Conservation (phyloP, 2,329 filamentous ascomycete genomes). For the Trichoderma sp. region DNA sequence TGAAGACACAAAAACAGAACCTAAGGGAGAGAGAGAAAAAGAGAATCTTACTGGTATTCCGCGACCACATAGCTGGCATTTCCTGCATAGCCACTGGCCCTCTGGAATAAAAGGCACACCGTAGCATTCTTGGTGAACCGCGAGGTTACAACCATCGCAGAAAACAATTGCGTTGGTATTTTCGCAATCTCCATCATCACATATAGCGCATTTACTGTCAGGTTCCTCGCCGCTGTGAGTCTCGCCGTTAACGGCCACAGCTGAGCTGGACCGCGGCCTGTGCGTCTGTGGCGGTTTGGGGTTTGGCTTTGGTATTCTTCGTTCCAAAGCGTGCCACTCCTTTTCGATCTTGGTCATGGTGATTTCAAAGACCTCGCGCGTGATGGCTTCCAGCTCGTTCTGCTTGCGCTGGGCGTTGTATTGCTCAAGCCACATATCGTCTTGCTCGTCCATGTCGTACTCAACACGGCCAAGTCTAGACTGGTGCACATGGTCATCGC, state of each 20-base stretch:
- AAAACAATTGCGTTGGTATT: slow-evolving; percentile 99
- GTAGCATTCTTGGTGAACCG: slow-evolving; percentile 98
- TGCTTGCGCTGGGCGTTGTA: slow-evolving; percentile 76
- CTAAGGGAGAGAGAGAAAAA: background rate
- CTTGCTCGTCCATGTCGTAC: slow-evolving; percentile 99
- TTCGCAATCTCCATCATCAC: slow-evolving; percentile 98
- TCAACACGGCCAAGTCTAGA: slow-evolving; percentile 75
- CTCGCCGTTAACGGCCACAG: slow-evolving; percentile 93
- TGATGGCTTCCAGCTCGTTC: slow-evolving; percentile 76
- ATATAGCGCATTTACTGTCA: slow-evolving; percentile 96
- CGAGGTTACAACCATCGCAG: slow-evolving; percentile 95
- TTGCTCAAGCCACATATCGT: slow-evolving; percentile 90
- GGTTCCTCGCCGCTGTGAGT: slow-evolving; percentile 81
- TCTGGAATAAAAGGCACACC: slow-evolving; percentile 98
- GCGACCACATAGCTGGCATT: slow-evolving; percentile 92
- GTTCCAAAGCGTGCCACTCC: slow-evolving; percentile 95
- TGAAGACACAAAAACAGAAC: background rate
- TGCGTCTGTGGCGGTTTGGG: slow-evolving; percentile 95
- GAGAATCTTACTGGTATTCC: slow-evolving; percentile 69
- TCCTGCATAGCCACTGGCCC: slow-evolving; percentile 95
- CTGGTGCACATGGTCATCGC: slow-evolving; percentile 34
- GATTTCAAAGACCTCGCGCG: slow-evolving; percentile 92
- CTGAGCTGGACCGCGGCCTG: slow-evolving; percentile 86
- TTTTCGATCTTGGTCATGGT: slow-evolving; percentile 99
- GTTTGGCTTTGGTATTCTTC: slow-evolving; percentile 94